phyloP scores from a whole-genome alignment of 257 asterid genomes.

The Handroanthus guayacan region DNA sequence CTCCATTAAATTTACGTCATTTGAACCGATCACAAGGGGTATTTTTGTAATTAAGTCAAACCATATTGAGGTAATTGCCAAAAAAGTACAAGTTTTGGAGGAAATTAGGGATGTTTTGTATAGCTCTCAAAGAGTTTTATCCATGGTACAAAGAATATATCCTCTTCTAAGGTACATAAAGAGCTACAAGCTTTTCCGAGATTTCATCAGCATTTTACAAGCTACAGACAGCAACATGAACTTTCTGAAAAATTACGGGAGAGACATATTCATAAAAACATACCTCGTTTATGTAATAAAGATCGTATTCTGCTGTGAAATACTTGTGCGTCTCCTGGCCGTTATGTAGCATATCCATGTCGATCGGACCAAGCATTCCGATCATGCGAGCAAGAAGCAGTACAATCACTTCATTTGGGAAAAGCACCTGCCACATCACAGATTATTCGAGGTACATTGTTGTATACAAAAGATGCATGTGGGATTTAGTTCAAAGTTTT shows the following conservation, averaged over 20 bases:
- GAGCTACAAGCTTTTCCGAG: not conserved
- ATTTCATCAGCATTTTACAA: not conserved
- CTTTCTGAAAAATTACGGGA: not conserved
- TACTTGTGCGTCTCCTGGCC: slow-evolving; percentile 84
- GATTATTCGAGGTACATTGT: slow-evolving; percentile 9
- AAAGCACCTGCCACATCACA: slow-evolving; percentile 70
- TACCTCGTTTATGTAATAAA: slow-evolving; percentile 76
- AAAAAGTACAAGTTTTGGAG: not conserved
- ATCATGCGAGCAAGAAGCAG: slow-evolving; percentile 74
- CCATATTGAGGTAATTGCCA: no score
- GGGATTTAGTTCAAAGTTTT: not conserved
- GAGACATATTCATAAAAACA: slow-evolving; percentile 8
- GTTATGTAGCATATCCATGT: slow-evolving; percentile 58
- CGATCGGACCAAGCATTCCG: slow-evolving; percentile 74
- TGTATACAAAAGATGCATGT: not conserved
- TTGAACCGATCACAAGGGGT: no score
- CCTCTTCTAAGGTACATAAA: not conserved
- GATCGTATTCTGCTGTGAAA: slow-evolving; percentile 76
- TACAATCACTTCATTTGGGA: slow-evolving; percentile 75
- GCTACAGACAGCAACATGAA: not conserved
- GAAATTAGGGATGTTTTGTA: not conserved
- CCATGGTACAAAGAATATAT: not conserved
- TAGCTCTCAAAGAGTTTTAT: not conserved
- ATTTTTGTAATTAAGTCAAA: no score
- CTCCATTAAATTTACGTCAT: no score